Conservation (phyloP, 441 rosid species). For the Bruguiera hainesii region DNA sequence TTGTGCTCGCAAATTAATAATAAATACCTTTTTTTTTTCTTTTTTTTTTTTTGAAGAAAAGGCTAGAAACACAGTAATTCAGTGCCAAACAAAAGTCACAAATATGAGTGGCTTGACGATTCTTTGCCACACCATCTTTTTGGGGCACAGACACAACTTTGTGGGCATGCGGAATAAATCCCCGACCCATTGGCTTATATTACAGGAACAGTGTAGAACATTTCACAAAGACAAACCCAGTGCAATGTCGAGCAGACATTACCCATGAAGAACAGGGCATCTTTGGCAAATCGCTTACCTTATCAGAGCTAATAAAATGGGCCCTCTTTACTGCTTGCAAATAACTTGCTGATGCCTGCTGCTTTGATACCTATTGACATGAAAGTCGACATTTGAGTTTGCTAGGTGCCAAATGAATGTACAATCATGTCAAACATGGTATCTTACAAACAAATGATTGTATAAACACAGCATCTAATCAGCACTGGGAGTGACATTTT, state of each 20-base stretch:
- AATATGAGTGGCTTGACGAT: not conserved
- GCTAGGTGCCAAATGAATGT: too few species aligned
- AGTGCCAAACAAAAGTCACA: not conserved
- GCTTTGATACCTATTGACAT: constrained; percentile 57
- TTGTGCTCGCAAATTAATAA: not conserved
- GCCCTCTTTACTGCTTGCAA: constrained; percentile 83
- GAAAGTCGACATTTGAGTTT: too few species aligned
- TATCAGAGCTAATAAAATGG: constrained; percentile 86
- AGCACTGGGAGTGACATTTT: too few species aligned
- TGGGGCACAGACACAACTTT: not conserved
- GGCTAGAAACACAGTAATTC: not conserved
- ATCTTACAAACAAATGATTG: too few species aligned
- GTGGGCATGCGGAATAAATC: too few species aligned
- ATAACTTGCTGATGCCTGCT: constrained; percentile 74
- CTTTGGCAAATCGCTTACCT: constrained; percentile 41
- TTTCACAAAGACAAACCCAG: too few species aligned
- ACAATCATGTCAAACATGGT: too few species aligned
- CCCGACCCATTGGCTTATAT: too few species aligned
- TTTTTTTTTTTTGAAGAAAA: too few species aligned
- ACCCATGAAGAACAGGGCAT: not conserved
- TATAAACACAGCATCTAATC: too few species aligned
- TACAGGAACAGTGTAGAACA: too few species aligned
- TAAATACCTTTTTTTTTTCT: not conserved
- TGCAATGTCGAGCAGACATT: not conserved
- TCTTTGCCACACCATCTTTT: not conserved